phyloP scores from a whole-genome alignment of 2,329 filamentous ascomycete species.

The Exophiala aquamarina region DNA sequence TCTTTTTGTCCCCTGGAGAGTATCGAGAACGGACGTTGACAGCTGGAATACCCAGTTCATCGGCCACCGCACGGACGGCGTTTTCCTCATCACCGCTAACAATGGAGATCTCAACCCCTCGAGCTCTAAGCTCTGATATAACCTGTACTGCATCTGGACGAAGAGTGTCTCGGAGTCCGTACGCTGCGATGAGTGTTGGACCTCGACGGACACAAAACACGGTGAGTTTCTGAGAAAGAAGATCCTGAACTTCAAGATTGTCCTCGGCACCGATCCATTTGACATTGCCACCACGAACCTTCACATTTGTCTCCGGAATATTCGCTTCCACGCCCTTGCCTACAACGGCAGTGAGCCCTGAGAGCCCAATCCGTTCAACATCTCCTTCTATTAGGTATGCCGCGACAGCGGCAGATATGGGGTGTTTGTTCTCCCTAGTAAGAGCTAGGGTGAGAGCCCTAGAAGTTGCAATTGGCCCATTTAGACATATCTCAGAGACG shows the following conservation, averaged over 20 bases:
- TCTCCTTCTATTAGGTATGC: too few relatives aligned
- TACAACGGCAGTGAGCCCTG: too few relatives aligned
- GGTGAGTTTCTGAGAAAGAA: constrained; percentile 45
- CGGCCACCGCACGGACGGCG: constrained; percentile 51
- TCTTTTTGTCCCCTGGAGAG: constrained; percentile 56
- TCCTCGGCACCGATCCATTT: constrained; percentile 38
- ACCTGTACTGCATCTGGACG: constrained; percentile 53
- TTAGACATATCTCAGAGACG: constrained; percentile 31
- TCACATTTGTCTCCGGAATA: constrained; percentile 6
- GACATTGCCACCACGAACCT: constrained; percentile 26
- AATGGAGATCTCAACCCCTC: constrained; percentile 54
- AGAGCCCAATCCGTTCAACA: too few relatives aligned
- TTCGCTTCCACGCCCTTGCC: constrained; percentile 32
- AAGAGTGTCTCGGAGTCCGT: constrained; percentile 50
- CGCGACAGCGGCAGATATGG: constrained; percentile 52
- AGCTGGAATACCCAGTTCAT: constrained; percentile 39
- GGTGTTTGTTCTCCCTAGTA: constrained; percentile 53
- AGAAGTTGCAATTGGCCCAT: constrained; percentile 1
- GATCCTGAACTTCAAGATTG: constrained; percentile 31
- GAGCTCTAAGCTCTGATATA: constrained; percentile 50
- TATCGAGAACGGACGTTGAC: constrained; percentile 45
- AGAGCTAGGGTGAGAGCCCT: constrained; percentile 33
- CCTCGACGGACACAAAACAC: constrained; percentile 60
- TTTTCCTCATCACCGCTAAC: constrained; percentile 57
- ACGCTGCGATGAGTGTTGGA: constrained; percentile 45